A percentile compares a stretch with the other conserved stretches of the same genome.
These are phyloP conservation scores for Aureoboletus auriporus DNA, from an alignment of 768 basidiomycete species.

Conservation along the genomic window DNA sequence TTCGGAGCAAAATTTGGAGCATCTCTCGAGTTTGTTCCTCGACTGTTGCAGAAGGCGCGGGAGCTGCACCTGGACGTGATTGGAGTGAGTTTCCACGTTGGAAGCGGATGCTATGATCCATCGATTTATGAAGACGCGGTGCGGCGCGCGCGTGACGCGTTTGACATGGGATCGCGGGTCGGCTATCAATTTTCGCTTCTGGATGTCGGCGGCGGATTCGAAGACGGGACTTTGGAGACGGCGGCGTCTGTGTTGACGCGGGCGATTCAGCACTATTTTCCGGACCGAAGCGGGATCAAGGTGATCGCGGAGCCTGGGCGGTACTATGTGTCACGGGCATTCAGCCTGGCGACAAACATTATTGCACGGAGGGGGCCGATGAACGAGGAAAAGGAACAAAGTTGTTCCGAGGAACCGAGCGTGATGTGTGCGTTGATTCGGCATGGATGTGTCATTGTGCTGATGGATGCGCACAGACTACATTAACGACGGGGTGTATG, in stretches of 20 bases:
- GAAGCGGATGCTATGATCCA: slow-evolving; percentile 94
- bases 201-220: slow-evolving; percentile 97
- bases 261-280: slow-evolving; percentile 79
- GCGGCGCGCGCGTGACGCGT: slow-evolving; percentile 73
- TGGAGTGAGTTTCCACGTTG: slow-evolving; percentile 97
- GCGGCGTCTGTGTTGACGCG: slow-evolving; percentile 67
- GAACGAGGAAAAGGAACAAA: slow-evolving; percentile 25
- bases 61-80: slow-evolving; percentile 81
- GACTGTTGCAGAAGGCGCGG: slow-evolving; percentile 72
- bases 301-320: slow-evolving; percentile 96
- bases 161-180: slow-evolving; percentile 77
- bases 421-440: slow-evolving; percentile 81
- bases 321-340: slow-evolving; percentile 90
- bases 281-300: slow-evolving; percentile 59
- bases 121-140: slow-evolving; percentile 88
- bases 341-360: slow-evolving; percentile 88
- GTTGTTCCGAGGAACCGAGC: slow-evolving; percentile 36
- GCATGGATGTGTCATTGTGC: background rate
- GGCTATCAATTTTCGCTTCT: slow-evolving; percentile 84
- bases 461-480: slow-evolving; percentile 60
- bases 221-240: slow-evolving; percentile 77
- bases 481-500: slow-evolving; percentile 99
- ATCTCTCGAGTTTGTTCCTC: slow-evolving; percentile 72
- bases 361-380: slow-evolving; percentile 80
- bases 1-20: slow-evolving; percentile 98